Conservation (phyloP, 2,329 filamentous ascomycete genomes). For the Arthrocladium fulminans region DNA sequence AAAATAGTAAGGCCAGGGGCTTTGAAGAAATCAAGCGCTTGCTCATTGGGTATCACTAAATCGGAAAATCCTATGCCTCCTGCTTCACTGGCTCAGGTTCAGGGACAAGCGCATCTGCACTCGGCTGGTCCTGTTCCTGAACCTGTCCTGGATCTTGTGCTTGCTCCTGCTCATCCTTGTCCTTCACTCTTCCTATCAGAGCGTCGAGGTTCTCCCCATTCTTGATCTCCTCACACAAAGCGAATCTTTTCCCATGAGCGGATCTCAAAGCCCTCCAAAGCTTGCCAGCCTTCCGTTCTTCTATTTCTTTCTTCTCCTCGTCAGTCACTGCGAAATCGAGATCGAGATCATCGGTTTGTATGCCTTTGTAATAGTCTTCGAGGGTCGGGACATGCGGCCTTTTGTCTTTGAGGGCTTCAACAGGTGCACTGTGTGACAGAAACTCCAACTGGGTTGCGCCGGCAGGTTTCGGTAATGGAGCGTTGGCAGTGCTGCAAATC, state of each 20-base stretch:
- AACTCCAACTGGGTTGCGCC: constrained; percentile 71
- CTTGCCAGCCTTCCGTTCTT: constrained; percentile 73
- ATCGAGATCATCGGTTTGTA: constrained; percentile 74
- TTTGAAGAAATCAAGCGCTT: background rate
- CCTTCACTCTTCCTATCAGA: constrained; percentile 12
- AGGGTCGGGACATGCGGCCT: constrained; percentile 63
- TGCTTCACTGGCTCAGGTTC: constrained; percentile 7
- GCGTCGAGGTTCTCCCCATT: constrained; percentile 60
- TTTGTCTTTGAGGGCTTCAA: constrained; percentile 63
- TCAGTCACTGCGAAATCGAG: constrained; percentile 70
- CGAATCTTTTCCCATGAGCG: constrained; percentile 57
- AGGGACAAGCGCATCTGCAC: background rate
- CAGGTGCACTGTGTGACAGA: constrained; percentile 57
- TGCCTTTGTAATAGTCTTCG: constrained; percentile 61
- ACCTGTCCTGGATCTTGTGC: background rate
- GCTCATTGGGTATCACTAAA: constrained; percentile 6
- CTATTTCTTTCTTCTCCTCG: constrained; percentile 50
- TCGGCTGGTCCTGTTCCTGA: background rate
- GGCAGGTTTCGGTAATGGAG: constrained; percentile 55
- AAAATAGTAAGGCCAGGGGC: too few relatives aligned
- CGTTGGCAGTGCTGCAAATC: constrained; percentile 60
- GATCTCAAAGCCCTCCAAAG: constrained; percentile 83
- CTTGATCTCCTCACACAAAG: constrained; percentile 78
- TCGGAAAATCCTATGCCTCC: background rate
- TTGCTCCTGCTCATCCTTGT: background rate